Percentiles rank a stretch among this genome's conserved stretches.
Evolutionary conservation across 352 stramenopile genomes (phyloP).

Genomic region (Globisporangium abappressorium): DNA sequence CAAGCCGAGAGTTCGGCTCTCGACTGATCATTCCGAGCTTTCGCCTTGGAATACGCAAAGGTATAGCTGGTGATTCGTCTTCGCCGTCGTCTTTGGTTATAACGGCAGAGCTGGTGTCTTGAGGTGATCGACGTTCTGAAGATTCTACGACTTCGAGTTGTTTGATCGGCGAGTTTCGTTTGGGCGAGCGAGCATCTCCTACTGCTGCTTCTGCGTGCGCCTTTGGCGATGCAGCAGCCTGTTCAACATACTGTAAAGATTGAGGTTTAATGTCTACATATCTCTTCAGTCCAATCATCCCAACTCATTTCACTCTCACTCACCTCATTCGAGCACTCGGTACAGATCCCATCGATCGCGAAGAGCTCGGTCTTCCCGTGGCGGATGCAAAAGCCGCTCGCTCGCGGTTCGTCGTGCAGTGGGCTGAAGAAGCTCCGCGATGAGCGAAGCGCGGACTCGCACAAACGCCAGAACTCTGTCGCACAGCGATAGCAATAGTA

Average conservation of each 20-base stretch:
- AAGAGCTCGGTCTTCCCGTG: conserved; percentile 43
- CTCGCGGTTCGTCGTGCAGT: conserved; percentile 41
- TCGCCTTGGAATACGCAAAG: neutral
- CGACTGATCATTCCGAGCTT: conserved; percentile 8
- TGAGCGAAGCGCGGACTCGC: conserved; percentile 32
- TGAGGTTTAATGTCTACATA: neutral
- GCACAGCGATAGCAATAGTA: neutral
- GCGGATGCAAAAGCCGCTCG: conserved; percentile 49
- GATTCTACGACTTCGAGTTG: neutral
- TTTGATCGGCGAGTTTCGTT: neutral
- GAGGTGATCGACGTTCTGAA: neutral
- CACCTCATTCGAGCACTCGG: conserved; percentile 49
- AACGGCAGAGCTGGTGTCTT: neutral
- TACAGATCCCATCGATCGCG: conserved; percentile 44
- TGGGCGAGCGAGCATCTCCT: neutral
- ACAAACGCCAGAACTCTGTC: conserved; percentile 50
- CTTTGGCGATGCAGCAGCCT: neutral
- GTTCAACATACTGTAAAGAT: conserved; percentile 1
- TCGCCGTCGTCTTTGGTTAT: neutral
- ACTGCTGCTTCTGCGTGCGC: neutral
- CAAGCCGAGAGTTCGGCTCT: neutral
- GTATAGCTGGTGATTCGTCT: neutral
- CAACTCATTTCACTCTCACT: neutral
- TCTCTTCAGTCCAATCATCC: too few species aligned
- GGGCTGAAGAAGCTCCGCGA: conserved; percentile 24